Percentiles rank a stretch among this genome's conserved stretches.
Conservation (phyloP, 805 yeast genomes). For the Lipomyces yamadae region DNA sequence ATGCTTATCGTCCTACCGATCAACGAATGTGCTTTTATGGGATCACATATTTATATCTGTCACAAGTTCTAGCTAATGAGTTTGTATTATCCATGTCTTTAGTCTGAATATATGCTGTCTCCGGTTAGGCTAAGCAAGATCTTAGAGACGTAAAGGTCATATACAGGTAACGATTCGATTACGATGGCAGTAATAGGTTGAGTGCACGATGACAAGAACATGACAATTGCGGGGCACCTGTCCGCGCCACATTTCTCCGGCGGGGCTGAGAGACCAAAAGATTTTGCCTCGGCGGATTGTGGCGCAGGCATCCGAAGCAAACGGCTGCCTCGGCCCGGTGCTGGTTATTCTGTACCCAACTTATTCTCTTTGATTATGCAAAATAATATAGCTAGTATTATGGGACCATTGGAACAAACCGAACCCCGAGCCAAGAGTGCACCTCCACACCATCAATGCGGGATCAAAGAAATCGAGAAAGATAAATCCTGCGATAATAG, state of each 20-base stretch:
- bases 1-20: no score
- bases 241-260: no score
- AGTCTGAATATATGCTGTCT: no score
- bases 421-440: background rate
- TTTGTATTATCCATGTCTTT: no score
- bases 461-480: background rate
- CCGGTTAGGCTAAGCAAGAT: no score
- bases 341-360: background rate
- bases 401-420: background rate
- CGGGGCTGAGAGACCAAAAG: background rate
- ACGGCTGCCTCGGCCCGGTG: background rate
- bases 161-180: no score
- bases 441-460: background rate
- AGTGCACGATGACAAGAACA: background rate
- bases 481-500: background rate
- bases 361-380: background rate
- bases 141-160: no score
- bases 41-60: no score
- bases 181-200: no score
- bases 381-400: background rate
- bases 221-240: background rate
- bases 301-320: conserved; percentile 2
- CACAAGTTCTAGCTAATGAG: no score
- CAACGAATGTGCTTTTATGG: no score
- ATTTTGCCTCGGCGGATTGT: background rate